Base-by-base conservation (phyloP, 805 yeast species). In the Kodamaea hsintzibuensis region DNA sequence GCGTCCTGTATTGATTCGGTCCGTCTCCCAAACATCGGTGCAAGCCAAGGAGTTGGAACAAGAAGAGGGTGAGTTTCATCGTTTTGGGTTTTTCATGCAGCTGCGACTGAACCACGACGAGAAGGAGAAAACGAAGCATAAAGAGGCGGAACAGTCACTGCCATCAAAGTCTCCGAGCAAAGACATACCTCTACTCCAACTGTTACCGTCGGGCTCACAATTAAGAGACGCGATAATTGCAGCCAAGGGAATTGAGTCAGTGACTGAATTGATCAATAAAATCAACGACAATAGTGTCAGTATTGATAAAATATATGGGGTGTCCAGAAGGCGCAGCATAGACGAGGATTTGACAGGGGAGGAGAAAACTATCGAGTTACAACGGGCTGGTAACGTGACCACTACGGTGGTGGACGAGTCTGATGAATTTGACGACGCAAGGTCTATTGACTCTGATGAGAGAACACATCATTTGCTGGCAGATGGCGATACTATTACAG, bases 31-130 rank as follows among this genome's bases (percentile, higher is more conserved):
- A 57, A 85, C 88, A 1, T 80, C 89, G 8, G 61, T 81, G 9
- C 84, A 88, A 62, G 90, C 91, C 13, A 86, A 83, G 67, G 82
- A 81, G 58, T 90, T 88, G 68, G 97, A 91, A 65, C 85, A 85
- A 56, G 98, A 91, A 66, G 98, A 91, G 74, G 98, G 97, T 62
- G 96, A 89, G 64, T 80, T 91, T 58, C 97, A 89, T 68, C 84
- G 88, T 71, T 84, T 91, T 85, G 96, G 96, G 16, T 83, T 84
- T 63, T 89, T 83, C 62, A 85, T 90, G 59, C 88, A 85, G 65
- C 89, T 84, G 63, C 58, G 66, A 35, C 69, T 58, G 13, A 53
- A 18, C 35, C 59, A 39, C 13, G 35, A 18, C 14, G 19, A 37
- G 30, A 50, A 50, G 40, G 42, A 37, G 27, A 45, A 12, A 40